These are phyloP conservation scores for Candolleomyces efflorescens DNA, from an alignment of 768 basidiomycete genomes.

Conservation along the genomic window DNA sequence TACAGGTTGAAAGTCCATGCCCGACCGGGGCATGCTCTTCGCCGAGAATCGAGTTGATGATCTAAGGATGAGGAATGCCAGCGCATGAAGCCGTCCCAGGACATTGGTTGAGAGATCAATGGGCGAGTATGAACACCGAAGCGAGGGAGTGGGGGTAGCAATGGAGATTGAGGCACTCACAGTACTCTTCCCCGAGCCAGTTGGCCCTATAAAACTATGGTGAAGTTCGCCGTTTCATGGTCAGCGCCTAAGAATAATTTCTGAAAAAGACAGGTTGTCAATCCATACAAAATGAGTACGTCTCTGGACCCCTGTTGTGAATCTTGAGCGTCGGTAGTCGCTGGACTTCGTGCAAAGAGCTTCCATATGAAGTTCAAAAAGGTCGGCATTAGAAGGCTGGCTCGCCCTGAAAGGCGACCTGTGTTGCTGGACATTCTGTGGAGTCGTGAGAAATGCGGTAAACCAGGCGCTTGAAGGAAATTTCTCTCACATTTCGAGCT, in stretches of 20 bases:
- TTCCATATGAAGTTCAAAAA: not conserved
- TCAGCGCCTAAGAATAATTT: not conserved
- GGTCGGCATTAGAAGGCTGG: not conserved
- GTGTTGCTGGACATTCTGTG: too few relatives aligned
- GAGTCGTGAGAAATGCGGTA: too few relatives aligned
- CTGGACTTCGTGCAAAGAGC: not conserved
- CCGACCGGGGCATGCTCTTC: not conserved
- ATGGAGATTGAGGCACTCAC: too few relatives aligned
- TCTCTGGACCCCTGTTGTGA: not conserved
- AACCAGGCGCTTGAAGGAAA: too few relatives aligned
- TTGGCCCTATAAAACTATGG: not conserved
- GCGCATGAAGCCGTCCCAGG: too few relatives aligned
- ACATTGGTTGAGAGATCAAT: too few relatives aligned
- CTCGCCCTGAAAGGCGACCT: too few relatives aligned
- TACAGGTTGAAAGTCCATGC: not conserved
- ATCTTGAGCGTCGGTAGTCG: not conserved
- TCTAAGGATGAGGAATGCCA: too few relatives aligned
- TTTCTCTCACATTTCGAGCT: too few relatives aligned
- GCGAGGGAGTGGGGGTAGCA: too few relatives aligned
- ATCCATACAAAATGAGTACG: not conserved
- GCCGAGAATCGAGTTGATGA: not conserved
- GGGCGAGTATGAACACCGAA: too few relatives aligned
- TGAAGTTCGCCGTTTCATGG: too few relatives aligned
- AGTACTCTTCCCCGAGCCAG: not conserved
- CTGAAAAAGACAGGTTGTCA: not conserved